A percentile compares a stretch with the other conserved stretches of the same genome.
Evolutionary conservation across 345 rosid genomes (phyloP).

Genomic region (Hibiscus tridactylites): DNA sequence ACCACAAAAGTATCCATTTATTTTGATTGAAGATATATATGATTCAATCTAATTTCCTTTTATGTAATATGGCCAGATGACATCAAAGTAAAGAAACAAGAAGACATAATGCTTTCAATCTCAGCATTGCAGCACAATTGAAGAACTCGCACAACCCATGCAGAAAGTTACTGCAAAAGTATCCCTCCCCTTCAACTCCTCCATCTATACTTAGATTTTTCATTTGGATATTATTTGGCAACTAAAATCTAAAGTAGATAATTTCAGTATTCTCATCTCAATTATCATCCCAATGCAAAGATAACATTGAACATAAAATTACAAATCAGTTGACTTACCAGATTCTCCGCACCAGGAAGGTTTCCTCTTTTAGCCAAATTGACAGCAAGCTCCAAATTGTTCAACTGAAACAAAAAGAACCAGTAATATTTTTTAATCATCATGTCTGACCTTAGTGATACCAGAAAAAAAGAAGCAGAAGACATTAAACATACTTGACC

Average conservation of each 20-base stretch:
- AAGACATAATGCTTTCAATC: not conserved
- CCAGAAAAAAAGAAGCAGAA: not conserved
- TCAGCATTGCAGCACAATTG: not conserved
- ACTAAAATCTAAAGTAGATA: not conserved
- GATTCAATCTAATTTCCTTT: not conserved
- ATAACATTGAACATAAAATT: not conserved
- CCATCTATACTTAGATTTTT: not conserved
- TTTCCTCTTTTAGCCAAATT: slow-evolving; percentile 98
- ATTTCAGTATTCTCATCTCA: not conserved
- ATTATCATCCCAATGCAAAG: not conserved
- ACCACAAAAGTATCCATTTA: not conserved
- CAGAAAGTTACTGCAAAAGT: not conserved
- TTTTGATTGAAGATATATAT: not conserved
- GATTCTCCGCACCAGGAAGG: slow-evolving; percentile 99
- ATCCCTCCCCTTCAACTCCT: not conserved
- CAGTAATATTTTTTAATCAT: slow-evolving; percentile 1
- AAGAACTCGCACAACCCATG: not conserved
- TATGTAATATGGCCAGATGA: not conserved
- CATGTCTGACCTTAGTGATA: not conserved
- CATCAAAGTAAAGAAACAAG: not conserved
- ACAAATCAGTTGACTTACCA: slow-evolving; percentile 38
- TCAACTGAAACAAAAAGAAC: slow-evolving; percentile 45
- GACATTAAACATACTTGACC: slow-evolving; percentile 67
- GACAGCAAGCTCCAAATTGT: slow-evolving; percentile 97
- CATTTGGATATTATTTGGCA: not conserved